Evolutionary conservation across 2,329 filamentous ascomycete genomes (phyloP).

Genomic region (Eurotiales sp.): DNA sequence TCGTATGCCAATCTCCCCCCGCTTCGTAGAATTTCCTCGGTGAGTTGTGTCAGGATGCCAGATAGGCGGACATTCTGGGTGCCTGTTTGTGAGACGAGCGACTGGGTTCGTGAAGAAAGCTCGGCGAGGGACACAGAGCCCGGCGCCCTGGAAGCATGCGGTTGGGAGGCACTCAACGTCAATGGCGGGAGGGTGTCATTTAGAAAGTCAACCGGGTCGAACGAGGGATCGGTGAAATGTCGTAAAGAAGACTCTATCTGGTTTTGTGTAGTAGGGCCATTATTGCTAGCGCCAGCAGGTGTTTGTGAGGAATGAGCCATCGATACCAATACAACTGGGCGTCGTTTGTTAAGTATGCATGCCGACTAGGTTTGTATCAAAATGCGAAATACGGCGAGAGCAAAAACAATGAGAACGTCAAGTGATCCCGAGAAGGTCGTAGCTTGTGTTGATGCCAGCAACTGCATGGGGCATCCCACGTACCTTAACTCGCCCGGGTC

Average conservation of each 20-base stretch:
- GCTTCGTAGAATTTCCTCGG: conserved; percentile 89
- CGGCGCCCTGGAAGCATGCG: conserved; percentile 38
- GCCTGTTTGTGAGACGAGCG: conserved; percentile 80
- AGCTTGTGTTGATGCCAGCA: not conserved
- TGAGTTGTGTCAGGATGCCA: conserved; percentile 77
- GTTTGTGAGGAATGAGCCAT: conserved; percentile 5
- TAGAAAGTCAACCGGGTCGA: conserved; percentile 81
- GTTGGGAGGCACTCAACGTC: conserved; percentile 44
- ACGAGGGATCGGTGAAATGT: conserved; percentile 70
- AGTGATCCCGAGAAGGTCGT: not conserved
- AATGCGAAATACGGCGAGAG: not conserved
- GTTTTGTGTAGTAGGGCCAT: conserved; percentile 37
- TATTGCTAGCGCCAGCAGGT: not conserved
- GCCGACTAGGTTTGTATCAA: not conserved
- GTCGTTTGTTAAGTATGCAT: not conserved
- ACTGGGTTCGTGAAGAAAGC: conserved; percentile 75
- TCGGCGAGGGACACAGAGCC: conserved; percentile 64
- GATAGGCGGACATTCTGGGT: conserved; percentile 82
- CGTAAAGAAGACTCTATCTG: conserved; percentile 68
- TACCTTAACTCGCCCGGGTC: not conserved
- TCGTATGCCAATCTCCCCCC: conserved; percentile 88
- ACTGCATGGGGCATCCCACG: not conserved
- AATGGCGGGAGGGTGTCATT: conserved; percentile 74
- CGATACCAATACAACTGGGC: not conserved
- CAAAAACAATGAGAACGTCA: not conserved